Evolutionary conservation across 768 basidiomycete species (phyloP), one percentile per base, ranked within the genome.

Genomic region (Leccinum ochraceum): DNA sequence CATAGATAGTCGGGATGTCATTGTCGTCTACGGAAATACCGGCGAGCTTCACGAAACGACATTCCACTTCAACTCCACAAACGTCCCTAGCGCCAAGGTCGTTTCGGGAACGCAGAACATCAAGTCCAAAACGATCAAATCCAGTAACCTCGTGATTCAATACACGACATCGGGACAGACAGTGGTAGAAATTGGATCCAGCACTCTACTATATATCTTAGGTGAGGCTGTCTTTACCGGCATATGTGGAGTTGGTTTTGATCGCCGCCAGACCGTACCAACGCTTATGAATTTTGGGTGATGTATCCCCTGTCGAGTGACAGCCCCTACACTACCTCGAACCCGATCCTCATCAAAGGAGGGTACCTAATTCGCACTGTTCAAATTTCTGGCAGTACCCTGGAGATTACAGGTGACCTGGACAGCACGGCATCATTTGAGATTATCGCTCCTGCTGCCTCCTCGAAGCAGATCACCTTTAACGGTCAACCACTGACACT

Each of bases 241-340:
- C 6, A 11, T 16, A 28, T n/a, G n/a, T 14, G 9, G 26, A 20
- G 22, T 24, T 60, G 6, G 30, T 54, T 49, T 30, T 57, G 26
- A 70, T 30, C 22, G n/a, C 42, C 9, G 7, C 51, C 54, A 82
- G 82, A 83, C 65, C 81, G 80, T 39, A 68, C 71, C 44, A 80
- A 75, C 36, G 82, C 82, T 5, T 83, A 83, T 59, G 73, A 81
- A 58, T 82, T 81, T 67, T 83, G 82, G 82, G 76, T 81, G 32
- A 69, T 82, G 60, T 76, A 82, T 56, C 67, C 63, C 72, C 42
- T 42, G 17, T 14, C 78, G 60, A 6, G 72, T 63, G n/a, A 44
- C 42, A 44, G n/a, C n/a, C n/a, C 42, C 57, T 73, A 71, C 60
- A 77, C 67, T 57, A 81, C 75, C 6, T 66, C 77, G 42, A 76